Base-by-base conservation (phyloP, 306 rosid species). In the Leucaena leucocephala region DNA sequence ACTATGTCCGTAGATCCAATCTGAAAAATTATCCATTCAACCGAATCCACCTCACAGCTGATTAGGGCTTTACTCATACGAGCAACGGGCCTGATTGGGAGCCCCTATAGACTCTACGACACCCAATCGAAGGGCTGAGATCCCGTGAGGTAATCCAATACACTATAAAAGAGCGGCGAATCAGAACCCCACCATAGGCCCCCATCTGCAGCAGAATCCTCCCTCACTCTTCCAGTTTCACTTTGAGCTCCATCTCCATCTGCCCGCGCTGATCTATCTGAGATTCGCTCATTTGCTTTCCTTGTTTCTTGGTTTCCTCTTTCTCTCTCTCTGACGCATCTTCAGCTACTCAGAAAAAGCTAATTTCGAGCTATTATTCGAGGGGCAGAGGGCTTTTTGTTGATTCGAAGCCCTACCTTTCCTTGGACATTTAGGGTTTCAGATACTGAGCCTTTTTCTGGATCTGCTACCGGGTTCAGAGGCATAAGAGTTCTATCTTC, bases 361-460 rank as follows among this genome's bases (percentile, higher is more conserved):
- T 52, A 2, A 55, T 16, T 42, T 34, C 13, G 61, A 65, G 72
- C 72, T 63, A 52, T 21, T 72, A n/a, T 38, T 27, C 2, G 3
- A 16, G 54, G 67, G 19, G 45, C 19, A 11, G 16, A 14, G 27
- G 42, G 12, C 44, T 40, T 59, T 75, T 64, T 19, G 39, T 72
- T 17, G 48, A 52, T 45, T 72, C 52, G 34, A 52, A 45, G 46
- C 17, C 74, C 78, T 58, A 59, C 39, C 39, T 66, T n/a, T 69
- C 59, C 68, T 33, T 36, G 5, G 54, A 15, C 61, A 50, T 54
- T 82, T 82, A 79, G 91, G 85, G 84, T 73, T 81, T 86, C 75
- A 49, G 52, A 17, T 21, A 4, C 46, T 57, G 15, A 46, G 70
- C 35, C 49, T 40, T 40, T 43, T 64, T 16, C 14, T 69, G 80